Evolutionary conservation across 2,329 filamentous ascomycete species (phyloP), one percentile per base, ranked within the genome.

Genomic region (Aspergillus ochraceus): DNA sequence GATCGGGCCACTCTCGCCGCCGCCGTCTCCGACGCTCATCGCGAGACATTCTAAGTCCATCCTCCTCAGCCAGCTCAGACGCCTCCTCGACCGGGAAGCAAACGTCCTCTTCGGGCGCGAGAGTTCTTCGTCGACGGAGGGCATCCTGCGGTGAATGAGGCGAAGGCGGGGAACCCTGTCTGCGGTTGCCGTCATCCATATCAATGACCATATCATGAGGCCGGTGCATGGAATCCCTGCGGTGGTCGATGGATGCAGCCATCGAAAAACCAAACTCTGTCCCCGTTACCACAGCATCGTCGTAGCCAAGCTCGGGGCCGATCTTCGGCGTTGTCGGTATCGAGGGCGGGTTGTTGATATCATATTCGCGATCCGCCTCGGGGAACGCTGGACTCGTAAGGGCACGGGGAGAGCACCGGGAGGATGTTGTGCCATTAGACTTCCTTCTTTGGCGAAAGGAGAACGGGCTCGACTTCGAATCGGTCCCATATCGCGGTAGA

Each of bases 61-160:
- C 80, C 52, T 95, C 91, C 51, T 96, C 92, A 32, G 94, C 92
- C 52, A 95, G 80, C 68, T 96, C 92, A 0, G 91, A 95, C 76
- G 92, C 83, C 5, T 83, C 87, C 57, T 90, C 88, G 6, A 88
- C 87, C 0, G 93, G 94, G 69, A 97, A 97, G 78, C 95, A 97
- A 0, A 98, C 93, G 76, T 98, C 95, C 65, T 90, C 90, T 68
- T 95, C 87, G 0, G 88, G 90, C 11, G 88, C 83, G 12, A 89
- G 74, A 5, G 85, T 88, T 58, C 84, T 82, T 42, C 88, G 83
- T 71, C 75, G 80, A 63, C 67, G 77, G 62, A 72, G 73, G 67
- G 60, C 72, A 62, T 69, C 74, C 68, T 68, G 67, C 60, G 78
- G 68, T 20, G 75, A 68, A 14, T 72, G 67, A 12, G 74, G 76